These are phyloP conservation scores for Aegilops longissima DNA, from an alignment of 176 grass and related monocot species.

Conservation along the genomic window DNA sequence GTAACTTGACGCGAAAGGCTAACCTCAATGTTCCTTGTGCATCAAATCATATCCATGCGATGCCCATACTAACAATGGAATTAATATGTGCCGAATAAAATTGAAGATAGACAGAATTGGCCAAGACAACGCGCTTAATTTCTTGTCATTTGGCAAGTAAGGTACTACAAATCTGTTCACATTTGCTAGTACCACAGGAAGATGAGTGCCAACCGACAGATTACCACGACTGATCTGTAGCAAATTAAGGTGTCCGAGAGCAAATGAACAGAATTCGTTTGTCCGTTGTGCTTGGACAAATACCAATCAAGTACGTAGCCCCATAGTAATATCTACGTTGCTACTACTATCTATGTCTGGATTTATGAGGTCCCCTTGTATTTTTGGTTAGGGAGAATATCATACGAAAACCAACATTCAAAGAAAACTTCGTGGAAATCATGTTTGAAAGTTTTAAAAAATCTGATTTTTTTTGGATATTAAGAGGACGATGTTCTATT, in stretches of 20 bases:
- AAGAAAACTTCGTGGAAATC: too few relatives aligned
- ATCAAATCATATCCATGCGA: constrained; percentile 2
- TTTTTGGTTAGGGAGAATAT: too few relatives aligned
- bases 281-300: background rate
- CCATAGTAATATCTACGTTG: background rate
- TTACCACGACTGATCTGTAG: background rate
- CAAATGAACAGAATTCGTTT: background rate
- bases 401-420: too few relatives aligned
- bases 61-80: background rate
- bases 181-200: background rate
- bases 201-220: background rate
- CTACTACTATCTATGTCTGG: too few relatives aligned
- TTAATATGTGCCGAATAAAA: background rate
- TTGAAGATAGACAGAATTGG: background rate
- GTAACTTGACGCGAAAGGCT: constrained; percentile 18
- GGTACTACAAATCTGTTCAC: background rate
- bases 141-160: background rate
- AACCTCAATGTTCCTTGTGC: constrained; percentile 3
- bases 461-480: too few relatives aligned
- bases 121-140: background rate
- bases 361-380: too few relatives aligned
- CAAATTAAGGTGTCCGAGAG: background rate
- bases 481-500: too few relatives aligned
- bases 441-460: too few relatives aligned
- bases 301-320: background rate